These are phyloP conservation scores for Colletotrichum sp. DNA, from an alignment of 2,329 filamentous ascomycete genomes.

Conservation along the genomic window DNA sequence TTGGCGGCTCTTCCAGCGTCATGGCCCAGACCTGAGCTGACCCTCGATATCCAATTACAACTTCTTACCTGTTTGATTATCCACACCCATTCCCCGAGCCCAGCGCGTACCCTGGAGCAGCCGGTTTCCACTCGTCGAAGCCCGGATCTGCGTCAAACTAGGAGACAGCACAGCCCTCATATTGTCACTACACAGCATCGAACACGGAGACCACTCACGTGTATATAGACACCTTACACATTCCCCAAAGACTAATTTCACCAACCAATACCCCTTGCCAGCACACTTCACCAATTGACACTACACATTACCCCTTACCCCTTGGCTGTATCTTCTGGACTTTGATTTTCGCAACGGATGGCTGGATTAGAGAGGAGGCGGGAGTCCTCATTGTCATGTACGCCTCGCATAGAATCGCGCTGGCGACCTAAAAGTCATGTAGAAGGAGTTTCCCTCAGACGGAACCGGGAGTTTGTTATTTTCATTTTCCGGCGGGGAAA, in stretches of 20 bases:
- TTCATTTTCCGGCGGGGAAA: conserved; percentile 15
- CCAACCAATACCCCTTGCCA: conserved; percentile 23
- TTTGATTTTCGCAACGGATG: conserved; percentile 20
- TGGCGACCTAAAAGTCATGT: conserved; percentile 24
- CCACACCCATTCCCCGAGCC: conserved; percentile 3
- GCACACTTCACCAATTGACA: conserved; percentile 17
- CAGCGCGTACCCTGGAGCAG: conserved; percentile 19
- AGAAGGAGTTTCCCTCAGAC: conserved; percentile 24
- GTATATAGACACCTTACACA: conserved; percentile 24
- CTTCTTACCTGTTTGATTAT: conserved; percentile 21
- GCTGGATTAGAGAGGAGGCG: conserved; percentile 23
- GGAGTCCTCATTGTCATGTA: conserved; percentile 25
- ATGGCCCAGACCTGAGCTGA: conserved; percentile 53
- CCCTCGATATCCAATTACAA: not conserved
- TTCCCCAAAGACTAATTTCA: conserved; percentile 20
- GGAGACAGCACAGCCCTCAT: conserved; percentile 19
- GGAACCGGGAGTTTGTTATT: conserved; percentile 16
- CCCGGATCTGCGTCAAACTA: conserved; percentile 20
- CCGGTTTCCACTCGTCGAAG: conserved; percentile 9
- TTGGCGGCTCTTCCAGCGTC: conserved; percentile 57
- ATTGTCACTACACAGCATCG: conserved; percentile 22
- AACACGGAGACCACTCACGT: conserved; percentile 18
- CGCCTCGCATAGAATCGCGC: conserved; percentile 22
- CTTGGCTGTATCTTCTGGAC: conserved; percentile 24
- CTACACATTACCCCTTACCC: conserved; percentile 9